A percentile compares a stretch with the other conserved stretches of the same genome.
These are phyloP conservation scores for Collybia mongolica DNA, from an alignment of 768 basidiomycete species.

Conservation along the genomic window DNA sequence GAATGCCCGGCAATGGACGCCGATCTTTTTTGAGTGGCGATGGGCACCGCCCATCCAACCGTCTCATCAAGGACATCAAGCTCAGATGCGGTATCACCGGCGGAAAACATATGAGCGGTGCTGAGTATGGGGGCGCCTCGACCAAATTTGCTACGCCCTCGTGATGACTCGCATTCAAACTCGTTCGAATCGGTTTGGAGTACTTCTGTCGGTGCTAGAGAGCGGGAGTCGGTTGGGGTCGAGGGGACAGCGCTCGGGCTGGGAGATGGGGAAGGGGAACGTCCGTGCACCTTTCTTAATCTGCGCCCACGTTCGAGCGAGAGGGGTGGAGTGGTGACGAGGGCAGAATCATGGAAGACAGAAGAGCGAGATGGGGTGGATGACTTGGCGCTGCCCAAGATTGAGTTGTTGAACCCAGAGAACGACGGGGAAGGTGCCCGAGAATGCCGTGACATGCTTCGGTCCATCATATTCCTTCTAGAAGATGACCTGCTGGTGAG, in stretches of 20 bases:
- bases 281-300: slow-evolving; percentile 16
- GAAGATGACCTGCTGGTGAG: slow-evolving; percentile 37
- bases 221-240: slow-evolving; percentile 39
- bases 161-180: slow-evolving; percentile 13
- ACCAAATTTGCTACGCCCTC: slow-evolving; percentile 16
- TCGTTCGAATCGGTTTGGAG: slow-evolving; percentile 16
- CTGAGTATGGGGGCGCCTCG: neutral
- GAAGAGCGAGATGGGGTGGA: slow-evolving; percentile 22
- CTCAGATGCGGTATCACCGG: slow-evolving; percentile 8
- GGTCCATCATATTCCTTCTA: slow-evolving; percentile 32
- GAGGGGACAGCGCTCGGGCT: slow-evolving; percentile 35
- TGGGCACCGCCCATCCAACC: slow-evolving; percentile 9
- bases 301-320: slow-evolving; percentile 35
- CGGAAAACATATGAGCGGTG: slow-evolving; percentile 5
- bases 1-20: neutral
- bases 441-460: slow-evolving; percentile 39
- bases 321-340: slow-evolving; percentile 21
- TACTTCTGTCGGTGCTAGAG: slow-evolving; percentile 10
- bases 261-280: slow-evolving; percentile 18
- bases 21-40: neutral
- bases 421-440: slow-evolving; percentile 24
- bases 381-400: slow-evolving; percentile 18
- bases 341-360: slow-evolving; percentile 22
- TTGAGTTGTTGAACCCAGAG: slow-evolving; percentile 11
- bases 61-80: slow-evolving; percentile 19